Percentiles rank a stretch among this genome's conserved stretches.
These are phyloP conservation scores for Inga leiocalycina DNA, from an alignment of 306 rosid species.

Conservation along the genomic window DNA sequence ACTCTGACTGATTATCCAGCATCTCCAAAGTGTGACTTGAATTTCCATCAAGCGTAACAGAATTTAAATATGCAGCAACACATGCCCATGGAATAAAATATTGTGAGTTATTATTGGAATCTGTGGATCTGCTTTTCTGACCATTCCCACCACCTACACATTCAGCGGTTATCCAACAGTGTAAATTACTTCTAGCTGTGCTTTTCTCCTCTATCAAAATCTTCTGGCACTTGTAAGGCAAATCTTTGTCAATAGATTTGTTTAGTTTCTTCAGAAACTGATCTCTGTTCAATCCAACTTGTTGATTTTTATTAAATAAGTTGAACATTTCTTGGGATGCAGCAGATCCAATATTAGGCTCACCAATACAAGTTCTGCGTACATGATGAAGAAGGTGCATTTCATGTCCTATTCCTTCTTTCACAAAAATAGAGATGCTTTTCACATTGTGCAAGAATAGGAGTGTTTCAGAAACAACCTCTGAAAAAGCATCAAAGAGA, in stretches of 20 bases:
- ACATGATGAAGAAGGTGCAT: slow-evolving; percentile 86
- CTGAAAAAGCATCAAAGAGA: slow-evolving; percentile 76
- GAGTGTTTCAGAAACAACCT: slow-evolving; percentile 85
- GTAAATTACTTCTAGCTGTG: slow-evolving; percentile 56
- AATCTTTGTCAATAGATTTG: slow-evolving; percentile 52
- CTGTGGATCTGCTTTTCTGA: slow-evolving; percentile 50
- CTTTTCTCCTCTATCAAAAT: slow-evolving; percentile 65
- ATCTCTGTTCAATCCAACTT: slow-evolving; percentile 66
- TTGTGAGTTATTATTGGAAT: slow-evolving; percentile 48
- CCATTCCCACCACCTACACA: slow-evolving; percentile 77
- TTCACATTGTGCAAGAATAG: slow-evolving; percentile 85
- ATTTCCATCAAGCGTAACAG: slow-evolving; percentile 56
- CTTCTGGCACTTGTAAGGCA: slow-evolving; percentile 85
- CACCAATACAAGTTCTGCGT: slow-evolving; percentile 56
- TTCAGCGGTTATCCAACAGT: slow-evolving; percentile 86
- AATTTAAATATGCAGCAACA: slow-evolving; percentile 83
- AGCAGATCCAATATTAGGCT: slow-evolving; percentile 62
- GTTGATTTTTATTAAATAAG: slow-evolving; percentile 60
- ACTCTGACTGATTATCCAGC: slow-evolving; percentile 37
- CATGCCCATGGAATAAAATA: slow-evolving; percentile 96
- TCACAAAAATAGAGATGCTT: slow-evolving; percentile 76
- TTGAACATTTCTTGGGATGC: slow-evolving; percentile 67
- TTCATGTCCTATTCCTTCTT: slow-evolving; percentile 82
- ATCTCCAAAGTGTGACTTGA: slow-evolving; percentile 39
- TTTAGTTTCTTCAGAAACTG: slow-evolving; percentile 75